Base-by-base conservation (phyloP, 1,284 basidiomycete species). In the Polyporus tsugae region DNA sequence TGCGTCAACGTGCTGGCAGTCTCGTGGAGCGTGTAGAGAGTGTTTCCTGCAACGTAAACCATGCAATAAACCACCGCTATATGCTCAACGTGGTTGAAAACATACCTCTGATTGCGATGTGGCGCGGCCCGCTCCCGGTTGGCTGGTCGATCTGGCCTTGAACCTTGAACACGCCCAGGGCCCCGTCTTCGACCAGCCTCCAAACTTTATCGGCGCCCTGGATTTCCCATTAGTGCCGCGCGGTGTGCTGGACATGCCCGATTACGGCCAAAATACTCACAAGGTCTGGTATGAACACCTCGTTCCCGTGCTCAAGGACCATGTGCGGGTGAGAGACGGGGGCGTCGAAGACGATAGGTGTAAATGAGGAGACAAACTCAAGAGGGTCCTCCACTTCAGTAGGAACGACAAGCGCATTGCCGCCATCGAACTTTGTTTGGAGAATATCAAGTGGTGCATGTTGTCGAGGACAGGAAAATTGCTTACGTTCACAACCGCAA, bases 161-260 rank as follows among this genome's bases (percentile, higher is more conserved):
- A 53, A 92, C 87, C 15, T 76, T 77, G 77, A 82, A 92, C 15
- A 80, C 73, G 0, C 84, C 85, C 1, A 82, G 76, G 4, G 75
- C 72, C 6, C 77, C 79, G 55, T 81, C 71, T 66, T 82, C 75
- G 53, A 80, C 82, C 1, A 91, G 80, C 46, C 90, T 81, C 90
- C 90, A 92, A 68, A 92, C 85, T 66, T 81, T 89, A 77, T 92
- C 89, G 3, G 78, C 84, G 11, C 90, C 91, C 89, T 91, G 67
- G 41, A 65, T 36, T 55, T 25, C 15, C 57, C 13, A 2, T 66
- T 1, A 67, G 59, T 53, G n/a, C 53, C 46, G 13, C 22, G 22
- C 25, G 17, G 62, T 25, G 9, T 17, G n/a, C 36, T n/a, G 46
- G 61, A 19, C 36, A 62, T 1, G 53, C 13, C 3, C 10, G 6